Conservation (phyloP, 495 filamentous ascomycete species). For the Chaetomium cochliodes region DNA sequence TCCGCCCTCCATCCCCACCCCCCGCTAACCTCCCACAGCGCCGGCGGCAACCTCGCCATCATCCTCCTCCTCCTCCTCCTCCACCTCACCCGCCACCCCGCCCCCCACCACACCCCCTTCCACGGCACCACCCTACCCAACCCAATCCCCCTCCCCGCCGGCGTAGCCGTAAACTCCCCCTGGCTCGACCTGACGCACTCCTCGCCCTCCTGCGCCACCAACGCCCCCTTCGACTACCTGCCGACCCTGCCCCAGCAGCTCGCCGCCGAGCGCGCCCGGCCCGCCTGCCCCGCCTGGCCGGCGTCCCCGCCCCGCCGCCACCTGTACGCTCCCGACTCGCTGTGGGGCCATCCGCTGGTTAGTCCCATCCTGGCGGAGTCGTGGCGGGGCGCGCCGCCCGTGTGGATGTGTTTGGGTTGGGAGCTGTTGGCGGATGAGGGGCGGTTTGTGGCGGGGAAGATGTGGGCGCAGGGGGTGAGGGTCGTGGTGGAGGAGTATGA, state of each 20-base stretch:
- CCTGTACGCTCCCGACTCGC: slow-evolving; percentile 62
- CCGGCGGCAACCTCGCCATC: slow-evolving; percentile 75
- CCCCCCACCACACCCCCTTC: slow-evolving; percentile 61
- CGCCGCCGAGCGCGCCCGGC: slow-evolving; percentile 42
- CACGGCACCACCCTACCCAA: slow-evolving; percentile 51
- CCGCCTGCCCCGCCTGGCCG: slow-evolving; percentile 69
- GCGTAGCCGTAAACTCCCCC: slow-evolving; percentile 61
- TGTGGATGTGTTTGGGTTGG: slow-evolving; percentile 73
- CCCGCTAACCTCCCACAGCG: slow-evolving; percentile 45
- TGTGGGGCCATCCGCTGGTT: slow-evolving; percentile 72
- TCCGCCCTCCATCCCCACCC: neutral
- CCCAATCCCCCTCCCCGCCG: slow-evolving; percentile 67
- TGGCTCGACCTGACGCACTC: slow-evolving; percentile 78
- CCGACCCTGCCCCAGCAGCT: slow-evolving; percentile 43
- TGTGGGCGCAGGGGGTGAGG: slow-evolving; percentile 59
- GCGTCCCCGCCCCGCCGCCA: slow-evolving; percentile 63
- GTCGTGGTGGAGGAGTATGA: slow-evolving; percentile 76
- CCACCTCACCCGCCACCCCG: slow-evolving; percentile 59
- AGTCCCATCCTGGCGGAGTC: slow-evolving; percentile 61
- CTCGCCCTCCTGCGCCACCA: slow-evolving; percentile 64
- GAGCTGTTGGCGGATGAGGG: slow-evolving; percentile 78
- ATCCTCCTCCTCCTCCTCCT: slow-evolving; percentile 72
- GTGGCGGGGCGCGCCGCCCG: slow-evolving; percentile 69
- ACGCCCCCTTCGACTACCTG: slow-evolving; percentile 74
- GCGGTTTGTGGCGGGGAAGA: slow-evolving; percentile 57